Evolutionary conservation across 1,284 basidiomycete species (phyloP).

Genomic region (Cutaneotrichosporon cavernicola): DNA sequence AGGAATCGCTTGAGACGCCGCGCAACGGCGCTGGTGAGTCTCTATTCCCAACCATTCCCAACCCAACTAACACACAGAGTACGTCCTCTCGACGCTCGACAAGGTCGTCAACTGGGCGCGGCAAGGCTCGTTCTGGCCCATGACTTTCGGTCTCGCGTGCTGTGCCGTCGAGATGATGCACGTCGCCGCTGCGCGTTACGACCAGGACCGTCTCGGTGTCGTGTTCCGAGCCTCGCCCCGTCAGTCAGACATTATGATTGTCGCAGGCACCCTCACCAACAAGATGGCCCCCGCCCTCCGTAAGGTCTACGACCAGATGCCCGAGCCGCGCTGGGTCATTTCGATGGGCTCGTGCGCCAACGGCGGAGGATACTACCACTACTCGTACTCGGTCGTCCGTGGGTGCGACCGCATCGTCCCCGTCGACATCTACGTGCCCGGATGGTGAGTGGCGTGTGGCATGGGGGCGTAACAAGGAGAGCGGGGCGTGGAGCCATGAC

Average conservation of each 20-base stretch:
- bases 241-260: slow-evolving; percentile 99
- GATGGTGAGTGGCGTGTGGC: slow-evolving; percentile 68
- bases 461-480: neutral
- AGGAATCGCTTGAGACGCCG: slow-evolving; percentile 80
- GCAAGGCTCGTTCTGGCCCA: slow-evolving; percentile 99
- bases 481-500: neutral
- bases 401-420: slow-evolving; percentile 99
- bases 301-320: slow-evolving; percentile 97
- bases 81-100: slow-evolving; percentile 92
- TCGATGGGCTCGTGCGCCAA: slow-evolving; percentile 99
- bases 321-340: slow-evolving; percentile 95
- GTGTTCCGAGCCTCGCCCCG: slow-evolving; percentile 98
- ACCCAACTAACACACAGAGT: slow-evolving; percentile 62
- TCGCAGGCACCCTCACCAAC: slow-evolving; percentile 97
- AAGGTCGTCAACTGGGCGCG: slow-evolving; percentile 98
- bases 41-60: too few species aligned
- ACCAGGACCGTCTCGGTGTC: slow-evolving; percentile 95
- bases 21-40: slow-evolving; percentile 80
- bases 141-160: slow-evolving; percentile 97
- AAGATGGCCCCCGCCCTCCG: slow-evolving; percentile 98
- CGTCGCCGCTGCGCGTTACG: slow-evolving; percentile 92
- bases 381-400: slow-evolving; percentile 97
- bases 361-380: slow-evolving; percentile 95
- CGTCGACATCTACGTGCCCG: slow-evolving; percentile 95
- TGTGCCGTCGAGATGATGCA: slow-evolving; percentile 99